A percentile compares a stretch with the other conserved stretches of the same genome.
phyloP scores from a whole-genome alignment of 2,329 filamentous ascomycete genomes.

The Mollisiaceae sp. region DNA sequence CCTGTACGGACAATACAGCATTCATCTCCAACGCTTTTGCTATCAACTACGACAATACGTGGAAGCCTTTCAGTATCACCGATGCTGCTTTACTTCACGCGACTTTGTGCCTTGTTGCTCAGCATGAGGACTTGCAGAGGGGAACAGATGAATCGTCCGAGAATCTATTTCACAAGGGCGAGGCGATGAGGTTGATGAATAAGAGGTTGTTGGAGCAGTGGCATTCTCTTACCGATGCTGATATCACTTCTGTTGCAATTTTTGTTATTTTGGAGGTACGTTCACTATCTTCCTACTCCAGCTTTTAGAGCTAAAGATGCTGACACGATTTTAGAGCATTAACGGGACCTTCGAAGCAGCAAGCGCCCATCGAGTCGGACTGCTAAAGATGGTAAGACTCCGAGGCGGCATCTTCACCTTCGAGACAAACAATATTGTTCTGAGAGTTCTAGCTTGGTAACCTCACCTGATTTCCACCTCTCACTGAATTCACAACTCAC shows the following conservation, averaged over 20 bases:
- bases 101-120: conserved; percentile 19
- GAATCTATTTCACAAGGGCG: conserved; percentile 22
- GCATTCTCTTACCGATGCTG: conserved; percentile 9
- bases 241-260: not conserved
- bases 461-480: not conserved
- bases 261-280: conserved; percentile 7
- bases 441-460: conserved; percentile 18
- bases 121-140: conserved; percentile 20
- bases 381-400: conserved; percentile 13
- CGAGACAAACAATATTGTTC: not conserved
- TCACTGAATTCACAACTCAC: not conserved
- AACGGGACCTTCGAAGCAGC: conserved; percentile 18
- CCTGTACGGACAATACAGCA: conserved; percentile 13
- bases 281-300: not conserved
- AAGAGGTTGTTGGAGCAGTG: conserved; percentile 1
- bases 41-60: conserved; percentile 18
- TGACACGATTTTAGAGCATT: conserved; percentile 6
- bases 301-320: not conserved
- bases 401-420: conserved; percentile 15
- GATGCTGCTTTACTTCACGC: conserved; percentile 20
- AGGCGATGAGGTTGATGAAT: conserved; percentile 26
- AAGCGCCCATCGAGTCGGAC: conserved; percentile 12
- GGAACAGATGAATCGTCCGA: conserved; percentile 15
- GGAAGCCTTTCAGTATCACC: conserved; percentile 17
- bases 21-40: conserved; percentile 18